phyloP scores from a whole-genome alignment of 176 grass and related monocot genomes.

The Ampelocalamus luodianensis region DNA sequence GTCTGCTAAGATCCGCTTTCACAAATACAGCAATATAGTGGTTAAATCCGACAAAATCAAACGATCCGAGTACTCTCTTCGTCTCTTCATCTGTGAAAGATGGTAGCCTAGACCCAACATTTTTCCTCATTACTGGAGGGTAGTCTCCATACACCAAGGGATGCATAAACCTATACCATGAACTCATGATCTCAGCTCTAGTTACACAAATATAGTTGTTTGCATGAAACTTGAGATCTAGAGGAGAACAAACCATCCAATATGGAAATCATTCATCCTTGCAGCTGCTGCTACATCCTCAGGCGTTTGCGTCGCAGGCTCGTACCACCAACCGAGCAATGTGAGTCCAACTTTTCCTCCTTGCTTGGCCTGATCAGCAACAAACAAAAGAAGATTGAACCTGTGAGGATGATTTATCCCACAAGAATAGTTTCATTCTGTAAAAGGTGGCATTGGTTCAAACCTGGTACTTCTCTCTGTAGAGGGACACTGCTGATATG shows the following conservation, averaged over 20 bases:
- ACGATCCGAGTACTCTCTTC: constrained; percentile 54
- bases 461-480: constrained; percentile 79
- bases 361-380: constrained; percentile 60
- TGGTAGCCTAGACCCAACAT: constrained; percentile 71
- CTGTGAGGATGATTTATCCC: background rate
- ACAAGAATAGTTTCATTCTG: background rate
- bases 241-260: constrained; percentile 79
- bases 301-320: constrained; percentile 55
- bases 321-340: constrained; percentile 71
- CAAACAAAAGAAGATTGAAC: background rate
- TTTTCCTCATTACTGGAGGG: constrained; percentile 75
- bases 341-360: constrained; percentile 82
- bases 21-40: constrained; percentile 67
- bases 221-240: background rate
- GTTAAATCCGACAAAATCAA: constrained; percentile 90
- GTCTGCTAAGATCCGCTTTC: constrained; percentile 55
- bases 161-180: constrained; percentile 65
- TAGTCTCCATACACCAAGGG: constrained; percentile 79
- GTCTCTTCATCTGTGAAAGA: constrained; percentile 60
- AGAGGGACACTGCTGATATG: constrained; percentile 59
- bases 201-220: background rate
- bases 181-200: constrained; percentile 8
- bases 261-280: constrained; percentile 85
- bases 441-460: background rate
- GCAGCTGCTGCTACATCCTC: constrained; percentile 74